These are phyloP conservation scores for Fusarium decemcellulare DNA, from an alignment of 2,329 filamentous ascomycete genomes.

Conservation along the genomic window DNA sequence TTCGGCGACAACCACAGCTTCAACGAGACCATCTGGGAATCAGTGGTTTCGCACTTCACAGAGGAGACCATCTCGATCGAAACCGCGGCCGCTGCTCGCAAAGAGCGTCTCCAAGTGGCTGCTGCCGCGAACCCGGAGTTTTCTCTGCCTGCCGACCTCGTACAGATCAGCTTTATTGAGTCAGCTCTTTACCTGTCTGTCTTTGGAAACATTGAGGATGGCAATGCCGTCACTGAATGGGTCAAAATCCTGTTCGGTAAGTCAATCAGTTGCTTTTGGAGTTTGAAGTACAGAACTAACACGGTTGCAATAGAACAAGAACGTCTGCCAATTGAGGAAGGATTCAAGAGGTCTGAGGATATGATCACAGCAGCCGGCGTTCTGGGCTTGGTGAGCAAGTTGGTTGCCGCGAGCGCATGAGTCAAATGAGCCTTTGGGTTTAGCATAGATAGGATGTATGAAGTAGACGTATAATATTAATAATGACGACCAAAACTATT, in stretches of 20 bases:
- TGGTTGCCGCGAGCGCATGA: slow-evolving; percentile 25
- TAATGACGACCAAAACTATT: too few species aligned
- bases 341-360: slow-evolving; percentile 34
- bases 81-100: slow-evolving; percentile 37
- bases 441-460: too few species aligned
- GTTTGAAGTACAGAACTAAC: background rate
- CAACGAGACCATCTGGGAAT: slow-evolving; percentile 40
- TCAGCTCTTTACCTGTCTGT: slow-evolving; percentile 40
- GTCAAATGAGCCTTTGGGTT: too few species aligned
- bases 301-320: slow-evolving; percentile 26
- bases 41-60: slow-evolving; percentile 35
- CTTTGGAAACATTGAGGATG: slow-evolving; percentile 31
- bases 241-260: slow-evolving; percentile 42
- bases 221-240: slow-evolving; percentile 40
- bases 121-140: slow-evolving; percentile 38
- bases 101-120: slow-evolving; percentile 33
- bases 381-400: slow-evolving; percentile 34
- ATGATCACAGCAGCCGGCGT: slow-evolving; percentile 34
- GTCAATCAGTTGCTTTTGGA: background rate
- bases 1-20: slow-evolving; percentile 44
- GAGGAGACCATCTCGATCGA: slow-evolving; percentile 40
- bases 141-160: slow-evolving; percentile 5
- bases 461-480: too few species aligned
- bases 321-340: slow-evolving; percentile 36
- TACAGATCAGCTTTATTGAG: slow-evolving; percentile 39